These are phyloP conservation scores for Pulicaria dysenterica DNA, from an alignment of 129 eudicot species.

Conservation along the genomic window DNA sequence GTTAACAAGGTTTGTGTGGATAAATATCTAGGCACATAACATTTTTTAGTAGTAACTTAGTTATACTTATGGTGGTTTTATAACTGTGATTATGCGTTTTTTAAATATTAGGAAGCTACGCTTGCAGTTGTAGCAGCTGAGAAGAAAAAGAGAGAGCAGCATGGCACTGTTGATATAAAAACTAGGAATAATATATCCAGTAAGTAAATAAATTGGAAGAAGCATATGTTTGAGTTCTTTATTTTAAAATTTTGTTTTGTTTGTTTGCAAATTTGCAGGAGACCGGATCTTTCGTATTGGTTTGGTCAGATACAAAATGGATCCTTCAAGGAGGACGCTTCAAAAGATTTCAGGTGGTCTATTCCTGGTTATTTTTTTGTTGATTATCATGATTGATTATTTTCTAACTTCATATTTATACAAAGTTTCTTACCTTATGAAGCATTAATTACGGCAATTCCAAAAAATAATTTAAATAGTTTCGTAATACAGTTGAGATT, in stretches of 20 bases:
- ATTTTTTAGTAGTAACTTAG: background rate
- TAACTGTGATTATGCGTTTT: constrained; percentile 22
- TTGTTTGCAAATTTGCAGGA: constrained; percentile 52
- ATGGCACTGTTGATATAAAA: constrained; percentile 38
- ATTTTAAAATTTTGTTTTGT: constrained; percentile 14
- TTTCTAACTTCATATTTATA: constrained; percentile 4
- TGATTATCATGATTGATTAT: constrained; percentile 18
- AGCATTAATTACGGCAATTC: background rate
- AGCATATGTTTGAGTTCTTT: constrained; percentile 12
- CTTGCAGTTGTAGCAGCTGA: constrained; percentile 82
- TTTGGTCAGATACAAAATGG: constrained; percentile 82
- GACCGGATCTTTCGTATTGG: constrained; percentile 85
- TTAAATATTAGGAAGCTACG: constrained; percentile 68
- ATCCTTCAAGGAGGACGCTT: constrained; percentile 74
- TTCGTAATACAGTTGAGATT: background rate
- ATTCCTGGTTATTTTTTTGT: constrained; percentile 24
- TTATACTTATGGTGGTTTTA: constrained; percentile 2
- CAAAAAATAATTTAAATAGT: background rate
- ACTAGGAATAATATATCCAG: constrained; percentile 52
- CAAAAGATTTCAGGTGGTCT: constrained; percentile 83
- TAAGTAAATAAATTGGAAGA: constrained; percentile 52
- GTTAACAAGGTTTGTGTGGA: constrained; percentile 70
- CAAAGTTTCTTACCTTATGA: background rate
- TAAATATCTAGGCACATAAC: background rate
- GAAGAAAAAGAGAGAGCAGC: constrained; percentile 58